These are phyloP conservation scores for Hevea brasiliensis DNA, from an alignment of 345 rosid species.

Conservation along the genomic window DNA sequence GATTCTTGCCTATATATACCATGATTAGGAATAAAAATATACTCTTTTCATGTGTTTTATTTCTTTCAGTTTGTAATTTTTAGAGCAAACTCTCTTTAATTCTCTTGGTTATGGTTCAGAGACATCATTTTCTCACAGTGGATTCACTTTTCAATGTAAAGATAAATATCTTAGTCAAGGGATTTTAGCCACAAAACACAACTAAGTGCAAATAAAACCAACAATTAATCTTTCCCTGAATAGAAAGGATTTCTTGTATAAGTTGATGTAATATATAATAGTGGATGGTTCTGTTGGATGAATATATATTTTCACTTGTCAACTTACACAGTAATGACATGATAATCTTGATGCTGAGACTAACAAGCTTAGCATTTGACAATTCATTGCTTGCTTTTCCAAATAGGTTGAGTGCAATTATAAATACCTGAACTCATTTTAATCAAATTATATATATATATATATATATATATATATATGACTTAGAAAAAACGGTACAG, in stretches of 20 bases:
- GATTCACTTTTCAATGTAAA: too few species aligned
- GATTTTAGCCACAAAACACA: neutral
- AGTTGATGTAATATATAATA: neutral
- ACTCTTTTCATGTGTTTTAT: too few species aligned
- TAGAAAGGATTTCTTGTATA: neutral
- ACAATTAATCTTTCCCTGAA: neutral
- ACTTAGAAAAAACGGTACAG: too few species aligned
- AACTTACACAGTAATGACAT: neutral
- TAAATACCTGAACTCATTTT: too few species aligned
- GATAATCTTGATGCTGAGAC: neutral
- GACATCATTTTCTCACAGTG: too few species aligned
- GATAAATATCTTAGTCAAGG: neutral
- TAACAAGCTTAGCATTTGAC: neutral
- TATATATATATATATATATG: too few species aligned
- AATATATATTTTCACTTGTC: slow-evolving; percentile 3
- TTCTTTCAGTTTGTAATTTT: too few species aligned
- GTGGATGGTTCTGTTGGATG: neutral
- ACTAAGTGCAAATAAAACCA: neutral
- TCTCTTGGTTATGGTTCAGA: too few species aligned
- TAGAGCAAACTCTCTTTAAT: too few species aligned
- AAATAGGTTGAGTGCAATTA: too few species aligned
- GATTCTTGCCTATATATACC: neutral
- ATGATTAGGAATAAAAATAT: neutral
- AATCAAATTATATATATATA: too few species aligned
- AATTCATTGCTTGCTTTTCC: neutral